Conservation (phyloP, 306 rosid species). For the Geum urbanum region DNA sequence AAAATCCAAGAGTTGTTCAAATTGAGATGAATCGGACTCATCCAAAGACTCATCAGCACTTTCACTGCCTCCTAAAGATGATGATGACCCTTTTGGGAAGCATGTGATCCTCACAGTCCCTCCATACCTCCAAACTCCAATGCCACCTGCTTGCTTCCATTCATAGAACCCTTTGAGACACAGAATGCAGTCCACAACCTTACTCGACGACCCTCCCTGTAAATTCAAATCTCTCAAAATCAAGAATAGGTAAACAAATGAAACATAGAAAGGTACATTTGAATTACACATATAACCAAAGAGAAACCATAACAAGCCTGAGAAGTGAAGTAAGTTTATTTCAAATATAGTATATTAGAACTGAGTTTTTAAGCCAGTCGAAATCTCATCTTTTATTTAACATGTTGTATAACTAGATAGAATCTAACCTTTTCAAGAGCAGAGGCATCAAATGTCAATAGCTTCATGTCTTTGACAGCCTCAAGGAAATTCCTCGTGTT, state of each 20-base stretch:
- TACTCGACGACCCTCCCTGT: constrained; percentile 85
- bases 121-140: constrained; percentile 98
- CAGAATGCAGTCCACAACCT: constrained; percentile 95
- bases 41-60: constrained; percentile 67
- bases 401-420: background rate
- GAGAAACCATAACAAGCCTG: background rate
- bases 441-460: constrained; percentile 92
- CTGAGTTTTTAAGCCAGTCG: background rate
- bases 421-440: constrained; percentile 81
- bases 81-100: constrained; percentile 55
- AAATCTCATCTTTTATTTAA: background rate
- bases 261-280: background rate
- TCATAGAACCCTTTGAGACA: constrained; percentile 91
- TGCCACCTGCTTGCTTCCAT: constrained; percentile 88
- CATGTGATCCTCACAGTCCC: constrained; percentile 88
- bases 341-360: background rate
- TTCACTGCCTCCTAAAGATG: constrained; percentile 56
- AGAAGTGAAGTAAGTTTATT: background rate
- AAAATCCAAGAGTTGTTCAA: constrained; percentile 73
- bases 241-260: background rate
- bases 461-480: constrained; percentile 79
- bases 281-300: background rate
- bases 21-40: constrained; percentile 71
- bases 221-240: constrained; percentile 25
- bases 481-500: constrained; percentile 91